These are phyloP conservation scores for Corchorus olitorius DNA, from an alignment of 345 rosid genomes.

Conservation along the genomic window DNA sequence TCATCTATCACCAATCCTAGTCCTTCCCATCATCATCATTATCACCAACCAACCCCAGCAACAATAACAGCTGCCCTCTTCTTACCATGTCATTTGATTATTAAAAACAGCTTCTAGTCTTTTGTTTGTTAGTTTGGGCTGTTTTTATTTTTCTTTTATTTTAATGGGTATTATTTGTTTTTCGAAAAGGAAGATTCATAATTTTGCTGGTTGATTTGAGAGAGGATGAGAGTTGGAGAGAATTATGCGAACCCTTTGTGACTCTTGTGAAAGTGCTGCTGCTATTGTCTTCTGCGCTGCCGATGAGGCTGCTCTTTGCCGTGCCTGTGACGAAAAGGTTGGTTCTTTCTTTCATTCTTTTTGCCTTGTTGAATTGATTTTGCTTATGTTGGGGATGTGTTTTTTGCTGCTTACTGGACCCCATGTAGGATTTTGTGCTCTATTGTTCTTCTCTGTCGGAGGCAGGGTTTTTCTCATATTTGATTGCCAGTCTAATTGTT, in stretches of 20 bases:
- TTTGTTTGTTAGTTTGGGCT: background rate
- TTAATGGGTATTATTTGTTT: background rate
- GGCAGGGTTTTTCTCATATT: constrained; percentile 5
- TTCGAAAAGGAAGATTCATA: background rate
- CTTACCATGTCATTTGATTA: constrained; percentile 5
- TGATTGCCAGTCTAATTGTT: background rate
- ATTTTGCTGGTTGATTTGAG: constrained; percentile 21
- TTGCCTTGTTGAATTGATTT: background rate
- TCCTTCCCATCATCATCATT: constrained; percentile 16
- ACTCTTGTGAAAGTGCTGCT: constrained; percentile 84
- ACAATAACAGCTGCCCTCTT: constrained; percentile 13
- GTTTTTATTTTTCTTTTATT: background rate
- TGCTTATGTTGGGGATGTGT: background rate
- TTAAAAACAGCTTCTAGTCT: background rate
- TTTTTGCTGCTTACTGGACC: background rate
- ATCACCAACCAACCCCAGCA: constrained; percentile 15
- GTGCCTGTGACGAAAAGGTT: constrained; percentile 78
- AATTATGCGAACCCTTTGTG: constrained; percentile 80
- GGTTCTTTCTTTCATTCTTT: constrained; percentile 4
- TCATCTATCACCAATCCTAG: background rate
- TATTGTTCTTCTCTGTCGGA: background rate
- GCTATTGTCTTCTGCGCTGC: constrained; percentile 91
- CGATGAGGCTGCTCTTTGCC: constrained; percentile 87
- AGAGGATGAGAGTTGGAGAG: constrained; percentile 43
- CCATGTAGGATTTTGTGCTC: constrained; percentile 12